Conservation (phyloP, 176 grass and related monocot genomes). For the Cenchrus purpureus region DNA sequence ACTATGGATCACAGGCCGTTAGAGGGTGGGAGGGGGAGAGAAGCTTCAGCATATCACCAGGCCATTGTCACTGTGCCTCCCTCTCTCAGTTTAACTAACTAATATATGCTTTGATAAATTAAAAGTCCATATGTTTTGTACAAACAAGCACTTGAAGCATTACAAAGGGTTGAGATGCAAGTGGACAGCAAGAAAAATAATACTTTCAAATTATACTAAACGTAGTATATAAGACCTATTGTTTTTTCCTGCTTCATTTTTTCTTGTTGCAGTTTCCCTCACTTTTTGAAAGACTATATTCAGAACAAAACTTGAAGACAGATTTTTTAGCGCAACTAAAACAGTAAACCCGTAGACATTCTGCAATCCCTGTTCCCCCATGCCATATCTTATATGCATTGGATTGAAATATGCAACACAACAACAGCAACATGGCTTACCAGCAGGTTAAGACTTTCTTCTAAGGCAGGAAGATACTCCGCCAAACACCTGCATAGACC, state of each 20-base stretch:
- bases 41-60: neutral
- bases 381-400: no score
- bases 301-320: slow-evolving; percentile 28
- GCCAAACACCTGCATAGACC: no score
- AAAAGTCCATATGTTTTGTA: slow-evolving; percentile 1
- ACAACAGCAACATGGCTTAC: no score
- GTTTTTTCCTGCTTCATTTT: neutral
- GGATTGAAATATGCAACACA: no score
- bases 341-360: no score
- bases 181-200: slow-evolving; percentile 1
- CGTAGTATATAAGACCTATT: slow-evolving; percentile 27
- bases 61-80: neutral
- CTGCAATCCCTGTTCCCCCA: no score
- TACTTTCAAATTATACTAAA: no score
- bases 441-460: no score
- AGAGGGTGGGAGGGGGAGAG: neutral
- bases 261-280: neutral
- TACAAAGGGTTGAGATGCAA: slow-evolving; percentile 14
- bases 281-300: neutral
- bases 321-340: no score
- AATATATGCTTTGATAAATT: slow-evolving; percentile 31
- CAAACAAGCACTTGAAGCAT: neutral
- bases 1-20: no score
- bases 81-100: slow-evolving; percentile 13
- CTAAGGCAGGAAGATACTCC: no score